These are phyloP conservation scores for Globisporangium iwayamae DNA, from an alignment of 352 stramenopile genomes.

Conservation along the genomic window DNA sequence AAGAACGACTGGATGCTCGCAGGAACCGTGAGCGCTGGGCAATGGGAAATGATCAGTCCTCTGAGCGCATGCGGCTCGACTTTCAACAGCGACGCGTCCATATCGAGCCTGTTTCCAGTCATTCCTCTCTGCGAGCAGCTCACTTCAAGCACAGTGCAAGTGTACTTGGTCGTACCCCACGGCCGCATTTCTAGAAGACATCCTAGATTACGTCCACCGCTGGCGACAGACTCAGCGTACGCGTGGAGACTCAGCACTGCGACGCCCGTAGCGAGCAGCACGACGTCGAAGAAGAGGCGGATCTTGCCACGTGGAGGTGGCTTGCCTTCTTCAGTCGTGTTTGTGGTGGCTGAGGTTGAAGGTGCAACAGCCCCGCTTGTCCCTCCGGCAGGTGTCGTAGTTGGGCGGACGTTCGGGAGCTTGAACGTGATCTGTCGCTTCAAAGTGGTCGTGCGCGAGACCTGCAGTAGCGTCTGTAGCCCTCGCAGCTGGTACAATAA, in stretches of 20 bases:
- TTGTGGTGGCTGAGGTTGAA: neutral
- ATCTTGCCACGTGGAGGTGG: constrained; percentile 8
- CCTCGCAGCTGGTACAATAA: constrained; percentile 8
- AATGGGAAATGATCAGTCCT: constrained; percentile 12
- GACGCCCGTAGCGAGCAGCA: constrained; percentile 5
- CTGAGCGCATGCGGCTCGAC: constrained; percentile 1
- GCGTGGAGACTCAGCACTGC: constrained; percentile 6
- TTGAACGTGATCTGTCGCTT: constrained; percentile 9
- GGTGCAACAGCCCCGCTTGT: neutral
- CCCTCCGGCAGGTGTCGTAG: neutral
- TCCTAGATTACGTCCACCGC: neutral
- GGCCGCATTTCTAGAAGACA: constrained; percentile 12
- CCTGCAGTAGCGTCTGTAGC: constrained; percentile 15
- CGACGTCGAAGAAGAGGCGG: constrained; percentile 6
- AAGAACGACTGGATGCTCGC: constrained; percentile 4
- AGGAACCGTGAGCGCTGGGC: constrained; percentile 3
- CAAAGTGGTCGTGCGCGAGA: neutral
- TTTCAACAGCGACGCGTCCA: neutral
- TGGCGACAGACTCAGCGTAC: neutral
- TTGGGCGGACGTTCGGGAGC: neutral
- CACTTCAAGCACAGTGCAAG: constrained; percentile 13
- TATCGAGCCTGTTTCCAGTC: neutral
- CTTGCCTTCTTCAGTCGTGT: neutral
- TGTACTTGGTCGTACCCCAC: constrained; percentile 3
- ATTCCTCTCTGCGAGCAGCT: constrained; percentile 4